Evolutionary conservation across 2,329 filamentous ascomycete genomes (phyloP), one percentile per base, ranked within the genome.

Genomic region (Aschersonia sp.): DNA sequence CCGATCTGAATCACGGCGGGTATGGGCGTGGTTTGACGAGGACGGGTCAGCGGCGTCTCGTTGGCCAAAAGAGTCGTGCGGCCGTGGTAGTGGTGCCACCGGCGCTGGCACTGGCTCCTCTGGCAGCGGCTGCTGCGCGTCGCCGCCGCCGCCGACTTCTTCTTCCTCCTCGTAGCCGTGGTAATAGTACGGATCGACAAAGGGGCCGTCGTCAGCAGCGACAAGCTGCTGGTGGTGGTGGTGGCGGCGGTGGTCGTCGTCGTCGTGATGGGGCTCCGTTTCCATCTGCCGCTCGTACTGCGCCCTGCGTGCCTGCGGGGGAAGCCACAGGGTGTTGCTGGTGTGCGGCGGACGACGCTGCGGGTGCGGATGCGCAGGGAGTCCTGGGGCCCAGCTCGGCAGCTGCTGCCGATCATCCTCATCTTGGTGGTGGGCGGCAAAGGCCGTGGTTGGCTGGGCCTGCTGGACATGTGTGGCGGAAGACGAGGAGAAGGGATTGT

Each of bases 321-420:
- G 49, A 5, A 50, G 39, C 49, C 49, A 50, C 44, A 50, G 44
- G 9, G 49, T 40, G 47, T 29, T 41, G 47, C 31, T 30, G n/a
- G 49, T 43, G 44, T 49, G 45, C 1, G 31, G 50, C n/a, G 47
- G 42, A n/a, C 44, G 49, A 39, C 45, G 45, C 29, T 45, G 49
- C 35, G 51, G 51, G 43, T 47, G 48, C 14, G 50, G 50, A 12
- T 50, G 46, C 6, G 47, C 45, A 6, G 50, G 49, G 5, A 51
- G 50, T 29, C 48, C 48, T 30, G 51, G 47, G 14, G 49, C 45
- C 49, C 47, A 49, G 37, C 8, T 39, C 6, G 45, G 42, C 11
- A 22, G 8, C 32, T 44, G 43, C 9, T 39, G 39, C 39, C 48
- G 50, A 39, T 29, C 41, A 31, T 30, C 22, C 31, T 39, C 9